These are phyloP conservation scores for Corymbia maculata DNA, from an alignment of 345 rosid genomes.

Conservation along the genomic window DNA sequence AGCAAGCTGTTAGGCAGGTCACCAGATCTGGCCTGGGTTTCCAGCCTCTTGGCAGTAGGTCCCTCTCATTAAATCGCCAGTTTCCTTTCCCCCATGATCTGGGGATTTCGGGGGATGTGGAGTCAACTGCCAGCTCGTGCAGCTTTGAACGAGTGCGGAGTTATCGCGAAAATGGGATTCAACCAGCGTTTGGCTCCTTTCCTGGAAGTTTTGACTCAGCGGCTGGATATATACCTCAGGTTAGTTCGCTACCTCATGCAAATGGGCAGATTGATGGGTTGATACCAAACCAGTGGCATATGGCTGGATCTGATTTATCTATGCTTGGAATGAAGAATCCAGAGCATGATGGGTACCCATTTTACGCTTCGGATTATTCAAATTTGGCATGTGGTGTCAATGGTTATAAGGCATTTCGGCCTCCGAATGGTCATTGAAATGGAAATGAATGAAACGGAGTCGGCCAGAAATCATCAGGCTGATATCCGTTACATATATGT, in stretches of 20 bases:
- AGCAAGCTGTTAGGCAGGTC: constrained; percentile 25
- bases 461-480: background rate
- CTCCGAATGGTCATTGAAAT: constrained; percentile 67
- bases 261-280: constrained; percentile 56
- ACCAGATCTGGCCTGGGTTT: constrained; percentile 9
- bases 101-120: constrained; percentile 28
- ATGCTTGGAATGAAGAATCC: constrained; percentile 40
- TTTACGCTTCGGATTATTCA: constrained; percentile 31
- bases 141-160: constrained; percentile 53
- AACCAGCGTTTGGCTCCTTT: constrained; percentile 28
- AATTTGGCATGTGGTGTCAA: constrained; percentile 52
- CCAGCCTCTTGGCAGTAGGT: constrained; percentile 19
- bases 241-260: constrained; percentile 23
- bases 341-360: constrained; percentile 42
- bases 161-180: constrained; percentile 42
- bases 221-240: constrained; percentile 45
- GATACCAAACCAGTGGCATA: constrained; percentile 51
- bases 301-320: constrained; percentile 49
- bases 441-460: background rate
- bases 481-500: constrained; percentile 19
- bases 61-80: constrained; percentile 40
- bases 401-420: constrained; percentile 53
- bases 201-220: constrained; percentile 23
- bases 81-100: constrained; percentile 40
- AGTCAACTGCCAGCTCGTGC: constrained; percentile 27